Percentiles rank a stretch among this genome's conserved stretches.
These are phyloP conservation scores for Allium cepa DNA, from an alignment of 106 monocot species.

Conservation along the genomic window DNA sequence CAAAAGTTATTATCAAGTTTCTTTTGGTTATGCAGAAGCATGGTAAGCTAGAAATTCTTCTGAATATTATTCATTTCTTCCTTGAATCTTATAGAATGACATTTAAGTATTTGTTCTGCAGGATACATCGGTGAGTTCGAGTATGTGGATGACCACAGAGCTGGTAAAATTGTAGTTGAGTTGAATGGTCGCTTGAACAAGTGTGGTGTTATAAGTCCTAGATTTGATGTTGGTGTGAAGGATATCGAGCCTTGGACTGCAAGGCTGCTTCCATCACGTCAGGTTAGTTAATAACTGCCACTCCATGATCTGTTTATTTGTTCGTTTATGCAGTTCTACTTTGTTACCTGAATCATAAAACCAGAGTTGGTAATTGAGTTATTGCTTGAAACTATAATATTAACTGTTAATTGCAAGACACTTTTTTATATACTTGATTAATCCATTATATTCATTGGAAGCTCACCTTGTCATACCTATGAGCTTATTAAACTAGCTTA, in stretches of 20 bases:
- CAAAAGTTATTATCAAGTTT: conserved; percentile 74
- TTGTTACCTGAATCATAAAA: too few relatives aligned
- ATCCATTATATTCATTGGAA: too few relatives aligned
- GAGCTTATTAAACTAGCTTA: too few relatives aligned
- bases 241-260: conserved; percentile 76
- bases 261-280: conserved; percentile 54
- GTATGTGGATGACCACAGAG: conserved; percentile 65
- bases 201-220: conserved; percentile 65
- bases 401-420: too few relatives aligned
- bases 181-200: conserved; percentile 58
- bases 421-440: too few relatives aligned
- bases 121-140: conserved; percentile 71
- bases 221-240: conserved; percentile 61
- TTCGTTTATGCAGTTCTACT: too few relatives aligned
- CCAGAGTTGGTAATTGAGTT: too few relatives aligned
- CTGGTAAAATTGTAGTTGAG: conserved; percentile 65
- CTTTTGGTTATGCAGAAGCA: conserved; percentile 80
- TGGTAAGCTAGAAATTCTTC: conserved; percentile 13
- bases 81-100: too few relatives aligned
- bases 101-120: not conserved
- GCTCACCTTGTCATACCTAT: too few relatives aligned
- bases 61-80: too few relatives aligned
- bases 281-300: conserved; percentile 18
- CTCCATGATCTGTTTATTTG: not conserved
- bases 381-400: too few relatives aligned